Percentiles rank a stretch among this genome's conserved stretches.
phyloP scores from a whole-genome alignment of 371 early-diverging fungal genomes.

The Nematocida sp. region DNA sequence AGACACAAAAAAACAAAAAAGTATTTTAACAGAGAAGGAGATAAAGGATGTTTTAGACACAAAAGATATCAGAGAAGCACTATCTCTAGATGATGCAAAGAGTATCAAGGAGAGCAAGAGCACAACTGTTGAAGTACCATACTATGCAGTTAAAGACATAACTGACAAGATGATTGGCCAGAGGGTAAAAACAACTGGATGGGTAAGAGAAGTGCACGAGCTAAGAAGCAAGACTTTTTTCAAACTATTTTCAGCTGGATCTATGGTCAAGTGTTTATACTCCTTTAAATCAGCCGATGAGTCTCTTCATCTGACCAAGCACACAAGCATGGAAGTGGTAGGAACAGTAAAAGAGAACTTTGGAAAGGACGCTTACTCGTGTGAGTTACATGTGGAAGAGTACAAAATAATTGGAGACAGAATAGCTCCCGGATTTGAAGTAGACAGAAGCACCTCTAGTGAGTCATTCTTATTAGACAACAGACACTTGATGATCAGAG shows the following conservation, averaged over 20 bases:
- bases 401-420: conserved; percentile 50
- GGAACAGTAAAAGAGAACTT: conserved; percentile 58
- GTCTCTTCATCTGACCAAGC: conserved; percentile 52
- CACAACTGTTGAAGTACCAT: background rate
- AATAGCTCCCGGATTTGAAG: conserved; percentile 57
- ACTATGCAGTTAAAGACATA: conserved; percentile 37
- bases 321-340: conserved; percentile 57
- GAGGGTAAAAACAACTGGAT: conserved; percentile 58
- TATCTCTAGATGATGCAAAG: background rate
- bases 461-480: conserved; percentile 74
- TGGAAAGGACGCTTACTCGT: conserved; percentile 55
- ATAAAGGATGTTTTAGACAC: background rate
- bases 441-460: conserved; percentile 72
- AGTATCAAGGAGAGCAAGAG: background rate
- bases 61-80: too few species aligned
- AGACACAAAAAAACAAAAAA: background rate
- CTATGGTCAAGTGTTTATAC: conserved; percentile 60
- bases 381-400: conserved; percentile 60
- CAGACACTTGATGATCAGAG: conserved; percentile 90
- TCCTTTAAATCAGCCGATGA: background rate
- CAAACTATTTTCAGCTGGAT: conserved; percentile 54
- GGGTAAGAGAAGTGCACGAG: conserved; percentile 54
- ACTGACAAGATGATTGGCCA: conserved; percentile 47
- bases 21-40: background rate
- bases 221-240: conserved; percentile 52